Evolutionary conservation across 1,139 yeast genomes (phyloP).

Genomic region (Kodamaea suecica): DNA sequence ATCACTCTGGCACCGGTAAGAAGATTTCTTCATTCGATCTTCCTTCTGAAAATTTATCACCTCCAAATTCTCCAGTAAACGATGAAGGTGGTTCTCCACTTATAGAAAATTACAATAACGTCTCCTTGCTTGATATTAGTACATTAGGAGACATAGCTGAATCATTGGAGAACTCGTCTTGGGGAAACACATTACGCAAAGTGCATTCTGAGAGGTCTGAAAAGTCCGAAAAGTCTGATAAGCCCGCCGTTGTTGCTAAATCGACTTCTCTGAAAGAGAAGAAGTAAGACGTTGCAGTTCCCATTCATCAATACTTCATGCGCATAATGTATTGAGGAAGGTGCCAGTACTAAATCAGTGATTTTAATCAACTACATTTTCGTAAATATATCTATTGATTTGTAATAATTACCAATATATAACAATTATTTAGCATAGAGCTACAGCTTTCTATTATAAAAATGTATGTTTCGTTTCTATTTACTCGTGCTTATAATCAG

Average conservation of each 20-base stretch:
- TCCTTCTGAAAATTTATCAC: constrained; percentile 9
- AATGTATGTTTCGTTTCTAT: neutral
- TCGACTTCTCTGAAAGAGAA: neutral
- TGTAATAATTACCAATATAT: too few species aligned
- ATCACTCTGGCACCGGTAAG: constrained; percentile 7
- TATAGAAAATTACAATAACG: constrained; percentile 10
- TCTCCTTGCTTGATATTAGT: constrained; percentile 23
- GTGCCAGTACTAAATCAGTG: too few species aligned
- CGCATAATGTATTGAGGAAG: too few species aligned
- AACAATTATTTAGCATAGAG: too few species aligned
- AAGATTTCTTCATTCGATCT: constrained; percentile 22
- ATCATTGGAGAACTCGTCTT: constrained; percentile 24
- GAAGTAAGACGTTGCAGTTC: too few species aligned
- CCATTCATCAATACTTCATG: too few species aligned
- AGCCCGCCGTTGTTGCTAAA: too few species aligned
- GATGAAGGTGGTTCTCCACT: constrained; percentile 13
- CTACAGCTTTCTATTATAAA: too few species aligned
- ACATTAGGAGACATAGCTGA: constrained; percentile 20
- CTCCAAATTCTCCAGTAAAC: neutral
- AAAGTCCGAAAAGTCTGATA: neutral
- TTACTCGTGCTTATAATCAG: neutral
- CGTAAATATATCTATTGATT: too few species aligned
- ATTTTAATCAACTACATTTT: too few species aligned
- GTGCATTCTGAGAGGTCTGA: constrained; percentile 11
- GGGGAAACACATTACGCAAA: constrained; percentile 27